Conservation (phyloP, 1,139 yeast genomes). For the Kodamaea sp. region DNA sequence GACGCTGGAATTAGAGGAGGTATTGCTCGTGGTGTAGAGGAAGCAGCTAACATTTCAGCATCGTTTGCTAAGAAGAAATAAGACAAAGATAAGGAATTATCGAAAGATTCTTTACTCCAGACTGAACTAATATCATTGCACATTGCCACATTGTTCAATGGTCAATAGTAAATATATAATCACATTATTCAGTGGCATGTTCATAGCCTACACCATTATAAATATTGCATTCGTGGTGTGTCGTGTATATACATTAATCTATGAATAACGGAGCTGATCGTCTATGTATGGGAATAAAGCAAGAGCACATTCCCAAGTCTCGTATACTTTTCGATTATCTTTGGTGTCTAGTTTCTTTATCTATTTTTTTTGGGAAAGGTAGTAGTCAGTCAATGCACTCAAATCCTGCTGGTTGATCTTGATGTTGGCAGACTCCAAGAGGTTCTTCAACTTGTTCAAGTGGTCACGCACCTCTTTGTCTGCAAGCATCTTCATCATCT, state of each 20-base stretch:
- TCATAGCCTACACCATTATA: no score
- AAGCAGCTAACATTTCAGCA: slow-evolving; percentile 83
- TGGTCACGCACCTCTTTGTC: slow-evolving; percentile 39
- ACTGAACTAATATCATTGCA: no score
- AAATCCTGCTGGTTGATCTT: slow-evolving; percentile 37
- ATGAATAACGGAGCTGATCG: no score
- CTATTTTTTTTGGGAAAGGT: slow-evolving; percentile 13
- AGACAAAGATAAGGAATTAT: no score
- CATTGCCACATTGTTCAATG: no score
- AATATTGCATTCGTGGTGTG: no score
- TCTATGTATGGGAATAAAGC: no score
- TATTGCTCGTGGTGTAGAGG: slow-evolving; percentile 85
- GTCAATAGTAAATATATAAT: no score
- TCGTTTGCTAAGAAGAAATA: slow-evolving; percentile 67
- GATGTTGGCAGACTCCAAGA: slow-evolving; percentile 36
- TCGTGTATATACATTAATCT: no score
- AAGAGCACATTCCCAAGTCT: neutral
- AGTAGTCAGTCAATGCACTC: slow-evolving; percentile 26
- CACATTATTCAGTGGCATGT: no score
- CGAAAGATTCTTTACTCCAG: no score
- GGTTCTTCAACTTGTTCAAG: slow-evolving; percentile 30
- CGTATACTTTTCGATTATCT: neutral
- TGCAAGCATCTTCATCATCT: slow-evolving; percentile 39
- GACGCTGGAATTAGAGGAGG: slow-evolving; percentile 87
- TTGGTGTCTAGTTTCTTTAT: no score